A percentile compares a stretch with the other conserved stretches of the same genome.
Evolutionary conservation across 2,329 filamentous ascomycete species (phyloP).

Genomic region (Apiospora marii): DNA sequence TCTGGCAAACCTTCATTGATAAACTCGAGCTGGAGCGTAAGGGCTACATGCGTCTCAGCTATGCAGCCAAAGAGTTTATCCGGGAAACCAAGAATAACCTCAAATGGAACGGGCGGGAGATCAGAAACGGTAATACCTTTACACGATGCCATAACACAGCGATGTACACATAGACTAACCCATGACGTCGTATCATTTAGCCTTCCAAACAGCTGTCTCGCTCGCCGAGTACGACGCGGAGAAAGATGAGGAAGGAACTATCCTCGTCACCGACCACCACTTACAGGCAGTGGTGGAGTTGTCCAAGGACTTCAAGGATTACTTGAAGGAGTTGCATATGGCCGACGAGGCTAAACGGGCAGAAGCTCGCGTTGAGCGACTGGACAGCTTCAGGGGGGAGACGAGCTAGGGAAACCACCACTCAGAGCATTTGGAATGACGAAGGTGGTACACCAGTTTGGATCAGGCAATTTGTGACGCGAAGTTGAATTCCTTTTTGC

Average conservation of each 20-base stretch:
- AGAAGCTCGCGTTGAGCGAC: constrained; percentile 26
- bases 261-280: constrained; percentile 38
- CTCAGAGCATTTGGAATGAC: no score
- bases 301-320: constrained; percentile 40
- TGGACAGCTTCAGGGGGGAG: not conserved
- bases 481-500: not conserved
- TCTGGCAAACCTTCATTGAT: constrained; percentile 42
- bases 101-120: constrained; percentile 37
- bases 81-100: constrained; percentile 30
- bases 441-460: not conserved
- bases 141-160: no score
- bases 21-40: constrained; percentile 39
- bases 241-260: constrained; percentile 39
- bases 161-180: constrained; percentile 23
- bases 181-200: not conserved
- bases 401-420: not conserved
- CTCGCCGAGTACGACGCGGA: constrained; percentile 42
- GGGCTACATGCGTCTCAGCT: constrained; percentile 34
- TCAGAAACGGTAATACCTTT: constrained; percentile 31
- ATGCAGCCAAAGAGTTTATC: constrained; percentile 36
- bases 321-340: constrained; percentile 35
- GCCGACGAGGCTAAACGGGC: constrained; percentile 31
- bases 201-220: constrained; percentile 44
- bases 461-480: not conserved
- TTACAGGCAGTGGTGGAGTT: constrained; percentile 39